Conservation (phyloP, 768 basidiomycete genomes). For the Pleurotus tuber-regium region DNA sequence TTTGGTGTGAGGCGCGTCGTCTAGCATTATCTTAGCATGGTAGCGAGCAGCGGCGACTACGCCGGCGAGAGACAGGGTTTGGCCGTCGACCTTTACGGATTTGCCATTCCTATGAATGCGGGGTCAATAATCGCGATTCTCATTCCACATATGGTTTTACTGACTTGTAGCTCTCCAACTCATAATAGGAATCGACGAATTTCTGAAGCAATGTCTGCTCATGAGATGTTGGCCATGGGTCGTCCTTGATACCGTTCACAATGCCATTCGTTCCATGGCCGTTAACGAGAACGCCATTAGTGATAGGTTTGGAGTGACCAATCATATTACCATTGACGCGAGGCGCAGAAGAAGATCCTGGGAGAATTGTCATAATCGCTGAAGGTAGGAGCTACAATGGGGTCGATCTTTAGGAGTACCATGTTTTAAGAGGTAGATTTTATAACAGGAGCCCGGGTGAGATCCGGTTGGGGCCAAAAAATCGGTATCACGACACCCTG, state of each 20-base stretch:
- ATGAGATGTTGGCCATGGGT: not conserved
- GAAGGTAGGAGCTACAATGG: too few species aligned
- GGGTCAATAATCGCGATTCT: conserved; percentile 4
- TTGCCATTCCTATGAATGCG: conserved; percentile 43
- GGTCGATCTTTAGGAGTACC: too few species aligned
- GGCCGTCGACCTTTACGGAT: conserved; percentile 61
- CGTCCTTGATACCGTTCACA: not conserved
- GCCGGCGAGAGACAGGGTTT: conserved; percentile 62
- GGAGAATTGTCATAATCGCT: conserved; percentile 1
- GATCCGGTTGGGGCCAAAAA: conserved; percentile 4
- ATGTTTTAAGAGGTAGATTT: not conserved
- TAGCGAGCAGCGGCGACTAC: conserved; percentile 67
- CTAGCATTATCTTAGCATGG: conserved; percentile 41
- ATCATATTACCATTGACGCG: not conserved
- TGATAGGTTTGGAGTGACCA: not conserved
- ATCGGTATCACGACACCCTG: not conserved
- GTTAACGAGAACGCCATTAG: conserved; percentile 2
- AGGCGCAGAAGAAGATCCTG: not conserved
- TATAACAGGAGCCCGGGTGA: conserved; percentile 9
- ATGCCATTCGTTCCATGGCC: not conserved
- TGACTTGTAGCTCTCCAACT: conserved; percentile 57
- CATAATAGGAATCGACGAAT: conserved; percentile 48
- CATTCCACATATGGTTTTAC: conserved; percentile 14
- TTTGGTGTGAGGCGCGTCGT: conserved; percentile 37
- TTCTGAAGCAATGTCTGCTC: conserved; percentile 13